These are phyloP conservation scores for Cercospora citrullina DNA, from an alignment of 2,329 filamentous ascomycete genomes.

Conservation along the genomic window DNA sequence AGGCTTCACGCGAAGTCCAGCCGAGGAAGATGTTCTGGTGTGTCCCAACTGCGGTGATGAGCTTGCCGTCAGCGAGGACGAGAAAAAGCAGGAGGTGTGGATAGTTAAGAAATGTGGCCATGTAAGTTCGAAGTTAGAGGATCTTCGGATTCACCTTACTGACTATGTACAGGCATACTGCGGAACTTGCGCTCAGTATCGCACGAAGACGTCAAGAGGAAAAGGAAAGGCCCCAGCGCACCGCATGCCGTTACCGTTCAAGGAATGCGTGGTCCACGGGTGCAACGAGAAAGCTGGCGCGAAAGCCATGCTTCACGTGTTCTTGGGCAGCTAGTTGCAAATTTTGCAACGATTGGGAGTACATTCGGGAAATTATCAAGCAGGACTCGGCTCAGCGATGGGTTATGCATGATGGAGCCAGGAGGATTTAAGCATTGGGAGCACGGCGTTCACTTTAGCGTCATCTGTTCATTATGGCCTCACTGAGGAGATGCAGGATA, in stretches of 20 bases:
- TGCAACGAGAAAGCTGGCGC: conserved; percentile 34
- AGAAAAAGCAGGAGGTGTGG: conserved; percentile 83
- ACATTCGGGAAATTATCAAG: neutral
- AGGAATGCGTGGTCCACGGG: conserved; percentile 48
- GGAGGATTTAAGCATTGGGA: neutral
- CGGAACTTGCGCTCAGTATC: conserved; percentile 51
- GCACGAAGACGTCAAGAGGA: conserved; percentile 24
- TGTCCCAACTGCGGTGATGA: conserved; percentile 88
- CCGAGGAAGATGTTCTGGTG: conserved; percentile 69
- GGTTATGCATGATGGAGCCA: neutral
- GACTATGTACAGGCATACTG: conserved; percentile 51
- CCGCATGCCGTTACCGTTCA: conserved; percentile 42
- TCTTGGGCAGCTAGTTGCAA: conserved; percentile 30
- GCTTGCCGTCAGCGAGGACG: conserved; percentile 69
- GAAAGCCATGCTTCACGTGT: conserved; percentile 32
- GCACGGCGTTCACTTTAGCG: neutral
- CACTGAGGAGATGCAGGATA: neutral
- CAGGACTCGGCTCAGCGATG: neutral
- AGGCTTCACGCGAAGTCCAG: conserved; percentile 80
- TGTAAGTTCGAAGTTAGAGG: conserved; percentile 55
- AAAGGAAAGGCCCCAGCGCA: conserved; percentile 31
- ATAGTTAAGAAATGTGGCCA: conserved; percentile 88
- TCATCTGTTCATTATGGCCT: neutral
- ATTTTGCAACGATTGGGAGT: neutral
- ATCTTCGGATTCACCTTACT: conserved; percentile 8